Base-by-base conservation (phyloP, 805 yeast species). In the Jamesozyma hellenica region DNA sequence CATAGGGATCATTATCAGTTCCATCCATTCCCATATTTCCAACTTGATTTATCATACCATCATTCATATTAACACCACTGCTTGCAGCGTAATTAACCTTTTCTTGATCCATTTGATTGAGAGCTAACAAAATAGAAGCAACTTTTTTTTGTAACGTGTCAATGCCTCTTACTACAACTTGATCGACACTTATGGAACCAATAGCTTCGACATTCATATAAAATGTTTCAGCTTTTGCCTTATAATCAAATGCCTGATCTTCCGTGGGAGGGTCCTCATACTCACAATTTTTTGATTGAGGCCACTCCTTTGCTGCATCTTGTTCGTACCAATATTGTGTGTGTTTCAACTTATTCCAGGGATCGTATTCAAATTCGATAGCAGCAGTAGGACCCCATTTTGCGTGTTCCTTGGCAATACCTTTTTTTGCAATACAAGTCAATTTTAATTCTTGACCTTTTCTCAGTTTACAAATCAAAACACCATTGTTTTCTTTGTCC, bases 361-460 rank as follows among this genome's bases (percentile, higher is more conserved):
- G 98, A 56, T 90, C 98, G 57, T 90, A 90, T 62, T 90, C 98
- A 54, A 90, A 90, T 15, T 94, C 96, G 40, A 90, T 75, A 17
- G 97, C 97, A 0, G 96, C 74, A 49, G 94, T 82, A 11, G 98
- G 96, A 6, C 92, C 80, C 99, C 99, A 92, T 58, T 92, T 92
- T 36, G 98, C 96, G 58, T 92, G 99, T 60, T 92, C 99, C 60
- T 88, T 88, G 36, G 95, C 84, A 43, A 87, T 87, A 33, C 97
- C 98, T 67, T 92, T 92, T 64, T 92, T 92, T 40, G 99, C 98
- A 46, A 92, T 82, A 65, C 99, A 92, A 50, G 81, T 79, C 44
- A 92, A 66, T 50, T 81, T 75, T 51, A 92, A 70, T 58, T 90
- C 96, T 66, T 92, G 99, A 53, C 87, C 90, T 58, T 82, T 83